Base-by-base conservation (phyloP, 2,329 filamentous ascomycete genomes). In the Ascochyta clinopodiicola region DNA sequence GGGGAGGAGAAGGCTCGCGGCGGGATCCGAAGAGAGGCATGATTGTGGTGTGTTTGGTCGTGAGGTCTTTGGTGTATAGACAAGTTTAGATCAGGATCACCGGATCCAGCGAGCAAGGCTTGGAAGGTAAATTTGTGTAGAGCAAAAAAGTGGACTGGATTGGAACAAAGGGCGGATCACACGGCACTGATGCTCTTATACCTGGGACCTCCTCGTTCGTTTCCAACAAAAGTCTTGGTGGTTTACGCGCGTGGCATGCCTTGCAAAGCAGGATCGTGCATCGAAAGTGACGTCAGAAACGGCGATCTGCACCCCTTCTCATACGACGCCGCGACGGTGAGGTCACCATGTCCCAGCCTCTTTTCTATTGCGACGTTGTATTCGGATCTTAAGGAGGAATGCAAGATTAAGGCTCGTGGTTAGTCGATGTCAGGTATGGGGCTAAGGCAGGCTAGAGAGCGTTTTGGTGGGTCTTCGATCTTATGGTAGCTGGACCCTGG, bases 11-110 rank as follows among this genome's bases (percentile, higher is more conserved):
- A 5, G 64, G 59, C 9, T 63, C 60, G 63, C 63, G 70, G 51
- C 61, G 67, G 59, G 60, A 63, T 32, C 67, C 63, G 62, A 75
- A 76, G 59, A 76, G 66, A 62, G 73, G 72, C 73, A 76, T 76
- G 24, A 2, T 34, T 45, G 9, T 19, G 12, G 35, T 37, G 8
- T 36, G 22, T 24, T 24, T 24, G 22, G 22, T 24, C 6, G 6
- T 4, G 22, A 24, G 22, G 22, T 34, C 48, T 54, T 25, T 15
- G 27, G 27, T 3, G 22, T 15, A 17, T 44, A 25, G 17, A 25
- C 29, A 39, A 6, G 22, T n/a, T 4, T 15, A 37, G 19, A 25
- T 12, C 15, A 39, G 37, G 10, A 3, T 22, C 17, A 12, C 32
- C 17, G 34, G 13, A 19, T 49, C 19, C 19, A 9, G 35, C n/a